Conservation (phyloP, 495 filamentous ascomycete genomes). For the Neurospora discreta region DNA sequence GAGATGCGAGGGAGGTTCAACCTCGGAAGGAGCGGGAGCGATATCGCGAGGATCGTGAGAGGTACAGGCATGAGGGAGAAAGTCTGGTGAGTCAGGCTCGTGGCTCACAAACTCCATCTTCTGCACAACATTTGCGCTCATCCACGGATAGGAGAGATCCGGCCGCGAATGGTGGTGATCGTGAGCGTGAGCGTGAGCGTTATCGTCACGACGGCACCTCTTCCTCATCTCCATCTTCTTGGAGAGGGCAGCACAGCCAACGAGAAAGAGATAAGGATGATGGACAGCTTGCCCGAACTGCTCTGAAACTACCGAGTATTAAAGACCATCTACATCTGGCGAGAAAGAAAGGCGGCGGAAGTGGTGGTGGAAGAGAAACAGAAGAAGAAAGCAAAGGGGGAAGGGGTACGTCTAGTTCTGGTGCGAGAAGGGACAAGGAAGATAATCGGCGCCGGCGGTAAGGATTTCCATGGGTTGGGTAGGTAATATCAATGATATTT, state of each 20-base stretch:
- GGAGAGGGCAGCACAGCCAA: slow-evolving; percentile 45
- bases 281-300: background rate
- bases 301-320: background rate
- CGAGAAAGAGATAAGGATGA: background rate
- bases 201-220: background rate
- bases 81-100: background rate
- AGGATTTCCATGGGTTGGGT: background rate
- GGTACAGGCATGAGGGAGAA: background rate
- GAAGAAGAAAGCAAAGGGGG: background rate
- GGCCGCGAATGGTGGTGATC: background rate
- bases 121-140: background rate
- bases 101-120: background rate
- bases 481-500: background rate
- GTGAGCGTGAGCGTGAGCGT: background rate
- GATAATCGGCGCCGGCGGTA: background rate
- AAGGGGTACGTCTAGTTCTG: background rate
- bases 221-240: slow-evolving; percentile 79
- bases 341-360: background rate
- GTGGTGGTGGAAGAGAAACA: background rate
- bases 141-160: background rate
- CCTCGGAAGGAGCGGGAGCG: background rate
- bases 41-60: background rate
- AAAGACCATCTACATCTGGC: background rate
- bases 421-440: background rate
- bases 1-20: background rate